These are phyloP conservation scores for Boletus tomentosulus DNA, from an alignment of 768 basidiomycete species.

Conservation along the genomic window DNA sequence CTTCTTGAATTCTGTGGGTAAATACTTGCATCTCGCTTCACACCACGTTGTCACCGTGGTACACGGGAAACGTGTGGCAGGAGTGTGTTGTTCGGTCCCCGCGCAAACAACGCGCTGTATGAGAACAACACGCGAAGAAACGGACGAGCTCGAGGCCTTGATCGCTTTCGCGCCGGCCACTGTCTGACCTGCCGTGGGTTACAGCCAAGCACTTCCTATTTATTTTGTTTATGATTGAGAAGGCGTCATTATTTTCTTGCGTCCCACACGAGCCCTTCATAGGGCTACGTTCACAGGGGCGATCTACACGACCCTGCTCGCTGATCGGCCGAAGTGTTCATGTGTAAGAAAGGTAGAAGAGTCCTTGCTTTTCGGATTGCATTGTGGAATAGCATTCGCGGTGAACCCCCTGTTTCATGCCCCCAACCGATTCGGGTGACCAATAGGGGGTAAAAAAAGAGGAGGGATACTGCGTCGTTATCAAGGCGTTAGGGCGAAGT, in stretches of 20 bases:
- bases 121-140: too few relatives aligned
- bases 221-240: not conserved
- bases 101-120: not conserved
- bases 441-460: conserved; percentile 3
- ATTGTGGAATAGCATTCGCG: conserved; percentile 6
- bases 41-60: not conserved
- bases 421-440: conserved; percentile 7
- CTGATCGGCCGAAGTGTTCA: conserved; percentile 7
- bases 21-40: too few relatives aligned
- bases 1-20: not conserved
- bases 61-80: not conserved
- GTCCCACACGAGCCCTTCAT: not conserved
- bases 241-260: not conserved
- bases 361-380: conserved; percentile 10
- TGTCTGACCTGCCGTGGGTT: too few relatives aligned
- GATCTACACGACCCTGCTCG: conserved; percentile 12
- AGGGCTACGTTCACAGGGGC: not conserved
- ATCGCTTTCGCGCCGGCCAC: too few relatives aligned
- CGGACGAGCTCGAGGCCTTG: too few relatives aligned
- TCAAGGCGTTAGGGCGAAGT: not conserved
- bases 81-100: not conserved
- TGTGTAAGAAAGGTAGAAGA: not conserved
- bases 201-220: too few relatives aligned
- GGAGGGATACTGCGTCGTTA: not conserved
- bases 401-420: conserved; percentile 19